phyloP scores from a whole-genome alignment of 495 filamentous ascomycete species.

The Elaphomyces granulatus region DNA sequence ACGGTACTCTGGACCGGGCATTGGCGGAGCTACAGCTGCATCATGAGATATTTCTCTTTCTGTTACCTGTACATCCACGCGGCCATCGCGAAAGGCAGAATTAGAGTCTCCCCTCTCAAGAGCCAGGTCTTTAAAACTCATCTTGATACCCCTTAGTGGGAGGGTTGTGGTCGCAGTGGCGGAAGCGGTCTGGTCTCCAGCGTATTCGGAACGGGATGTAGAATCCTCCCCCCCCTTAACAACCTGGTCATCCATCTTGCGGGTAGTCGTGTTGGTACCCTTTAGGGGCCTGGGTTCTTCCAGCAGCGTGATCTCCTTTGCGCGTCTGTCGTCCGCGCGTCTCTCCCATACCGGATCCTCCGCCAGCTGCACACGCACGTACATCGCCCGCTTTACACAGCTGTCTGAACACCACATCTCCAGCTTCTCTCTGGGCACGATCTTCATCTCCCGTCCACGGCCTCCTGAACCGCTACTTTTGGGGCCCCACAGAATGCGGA shows the following conservation, averaged over 20 bases:
- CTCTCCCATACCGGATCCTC: slow-evolving; percentile 68
- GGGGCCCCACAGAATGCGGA: slow-evolving; percentile 33
- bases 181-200: neutral
- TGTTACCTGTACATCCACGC: slow-evolving; percentile 25
- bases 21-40: slow-evolving; percentile 13
- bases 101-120: slow-evolving; percentile 33
- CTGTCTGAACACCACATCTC: slow-evolving; percentile 79
- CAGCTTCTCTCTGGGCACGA: slow-evolving; percentile 49
- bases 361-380: slow-evolving; percentile 71
- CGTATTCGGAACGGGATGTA: neutral
- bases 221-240: neutral
- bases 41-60: slow-evolving; percentile 21
- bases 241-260: slow-evolving; percentile 1
- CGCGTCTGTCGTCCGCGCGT: slow-evolving; percentile 27
- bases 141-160: neutral
- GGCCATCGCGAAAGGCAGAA: slow-evolving; percentile 14
- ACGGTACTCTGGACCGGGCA: slow-evolving; percentile 23
- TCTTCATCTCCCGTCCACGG: slow-evolving; percentile 35
- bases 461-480: slow-evolving; percentile 39
- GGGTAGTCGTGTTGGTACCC: slow-evolving; percentile 8
- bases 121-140: slow-evolving; percentile 21
- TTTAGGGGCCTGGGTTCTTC: slow-evolving; percentile 29
- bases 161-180: neutral
- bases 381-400: slow-evolving; percentile 67
- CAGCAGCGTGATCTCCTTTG: slow-evolving; percentile 34